Evolutionary conservation across 2,329 filamentous ascomycete genomes (phyloP).

Genomic region (Trichoderma atrobrunneum): DNA sequence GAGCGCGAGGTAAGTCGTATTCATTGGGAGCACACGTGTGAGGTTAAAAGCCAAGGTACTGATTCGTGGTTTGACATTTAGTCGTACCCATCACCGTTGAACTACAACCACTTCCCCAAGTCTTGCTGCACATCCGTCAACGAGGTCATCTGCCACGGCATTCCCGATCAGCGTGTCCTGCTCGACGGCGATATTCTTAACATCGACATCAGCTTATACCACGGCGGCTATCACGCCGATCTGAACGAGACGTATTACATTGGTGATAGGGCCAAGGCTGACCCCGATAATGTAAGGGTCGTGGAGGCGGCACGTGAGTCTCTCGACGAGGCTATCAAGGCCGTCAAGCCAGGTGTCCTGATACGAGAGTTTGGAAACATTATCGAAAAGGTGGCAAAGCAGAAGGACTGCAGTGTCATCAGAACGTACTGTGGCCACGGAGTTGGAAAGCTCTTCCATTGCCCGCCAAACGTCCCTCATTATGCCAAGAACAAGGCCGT

Average conservation of each 20-base stretch:
- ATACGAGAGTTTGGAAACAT: constrained; percentile 92
- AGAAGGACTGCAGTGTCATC: constrained; percentile 81
- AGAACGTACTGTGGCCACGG: constrained; percentile 96
- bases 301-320: constrained; percentile 89
- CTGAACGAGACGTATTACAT: constrained; percentile 99
- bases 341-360: constrained; percentile 88
- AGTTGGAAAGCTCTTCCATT: constrained; percentile 91
- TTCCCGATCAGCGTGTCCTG: constrained; percentile 84
- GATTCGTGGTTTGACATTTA: constrained; percentile 36
- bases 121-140: constrained; percentile 96
- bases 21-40: not conserved
- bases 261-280: constrained; percentile 77
- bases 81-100: constrained; percentile 92
- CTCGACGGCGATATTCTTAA: constrained; percentile 95
- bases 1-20: constrained; percentile 73
- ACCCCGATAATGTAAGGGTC: constrained; percentile 84
- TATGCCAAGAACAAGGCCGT: constrained; percentile 99
- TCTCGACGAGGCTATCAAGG: constrained; percentile 82
- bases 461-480: constrained; percentile 89
- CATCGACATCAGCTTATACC: constrained; percentile 92
- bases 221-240: constrained; percentile 92
- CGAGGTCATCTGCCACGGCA: constrained; percentile 98
- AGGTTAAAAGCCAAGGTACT: not conserved
- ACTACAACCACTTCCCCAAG: constrained; percentile 96
- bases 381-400: constrained; percentile 94